Conservation (phyloP, 805 yeast genomes). For the Scheffersomyces ergatensis region DNA sequence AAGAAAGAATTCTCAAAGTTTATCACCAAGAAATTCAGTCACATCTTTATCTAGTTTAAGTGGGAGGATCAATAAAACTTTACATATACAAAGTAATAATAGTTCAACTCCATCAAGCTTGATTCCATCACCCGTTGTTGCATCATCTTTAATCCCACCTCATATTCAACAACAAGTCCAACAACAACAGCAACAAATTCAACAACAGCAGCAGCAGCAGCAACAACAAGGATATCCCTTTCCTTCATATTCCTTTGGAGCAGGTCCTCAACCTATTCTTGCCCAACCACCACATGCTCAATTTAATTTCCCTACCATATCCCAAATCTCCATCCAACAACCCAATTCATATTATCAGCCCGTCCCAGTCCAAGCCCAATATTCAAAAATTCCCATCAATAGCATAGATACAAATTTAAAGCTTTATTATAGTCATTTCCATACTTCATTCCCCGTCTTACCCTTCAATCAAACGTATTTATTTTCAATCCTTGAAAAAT, state of each 20-base stretch:
- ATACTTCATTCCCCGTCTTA: slow-evolving; percentile 44
- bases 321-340: neutral
- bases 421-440: slow-evolving; percentile 43
- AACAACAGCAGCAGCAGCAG: too few relatives aligned
- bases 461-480: slow-evolving; percentile 31
- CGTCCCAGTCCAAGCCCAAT: slow-evolving; percentile 4
- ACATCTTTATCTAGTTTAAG: slow-evolving; percentile 28
- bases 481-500: slow-evolving; percentile 15
- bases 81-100: slow-evolving; percentile 3
- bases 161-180: slow-evolving; percentile 7
- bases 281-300: slow-evolving; percentile 8
- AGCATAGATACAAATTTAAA: slow-evolving; percentile 32
- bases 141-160: neutral
- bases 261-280: slow-evolving; percentile 5
- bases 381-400: slow-evolving; percentile 13
- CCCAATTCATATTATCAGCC: slow-evolving; percentile 1
- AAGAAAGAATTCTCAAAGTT: slow-evolving; percentile 14
- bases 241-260: neutral
- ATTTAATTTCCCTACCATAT: slow-evolving; percentile 1
- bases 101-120: slow-evolving; percentile 2
- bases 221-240: slow-evolving; percentile 2
- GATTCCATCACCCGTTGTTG: slow-evolving; percentile 2
- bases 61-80: slow-evolving; percentile 23
- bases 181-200: slow-evolving; percentile 9
- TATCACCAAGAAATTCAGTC: slow-evolving; percentile 34